These are phyloP conservation scores for Sarocladium brachiariae DNA, from an alignment of 2,329 filamentous ascomycete species.

Conservation along the genomic window DNA sequence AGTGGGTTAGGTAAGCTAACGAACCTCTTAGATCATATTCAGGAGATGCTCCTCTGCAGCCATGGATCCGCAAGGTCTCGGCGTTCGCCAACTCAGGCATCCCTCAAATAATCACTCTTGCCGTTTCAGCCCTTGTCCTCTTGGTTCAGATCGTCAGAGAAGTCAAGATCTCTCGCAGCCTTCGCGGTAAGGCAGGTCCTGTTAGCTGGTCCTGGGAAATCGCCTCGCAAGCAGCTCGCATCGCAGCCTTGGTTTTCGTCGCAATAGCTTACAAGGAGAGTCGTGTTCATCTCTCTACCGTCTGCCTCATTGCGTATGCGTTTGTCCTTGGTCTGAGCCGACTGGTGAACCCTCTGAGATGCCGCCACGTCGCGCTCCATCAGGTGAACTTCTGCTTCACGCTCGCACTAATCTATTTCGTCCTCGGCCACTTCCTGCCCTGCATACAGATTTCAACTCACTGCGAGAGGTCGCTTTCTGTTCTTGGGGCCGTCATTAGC, in stretches of 20 bases:
- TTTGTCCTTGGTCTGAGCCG: slow-evolving; percentile 38
- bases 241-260: slow-evolving; percentile 32
- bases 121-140: slow-evolving; percentile 28
- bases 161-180: slow-evolving; percentile 13
- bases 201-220: slow-evolving; percentile 37
- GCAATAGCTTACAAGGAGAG: slow-evolving; percentile 27
- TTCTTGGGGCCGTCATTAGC: slow-evolving; percentile 28
- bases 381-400: slow-evolving; percentile 41
- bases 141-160: not conserved
- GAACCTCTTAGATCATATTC: not conserved
- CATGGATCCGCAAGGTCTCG: slow-evolving; percentile 34
- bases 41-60: slow-evolving; percentile 10
- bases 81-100: slow-evolving; percentile 33
- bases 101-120: slow-evolving; percentile 30
- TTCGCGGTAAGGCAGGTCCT: slow-evolving; percentile 26
- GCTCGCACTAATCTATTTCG: slow-evolving; percentile 29
- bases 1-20: no score
- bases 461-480: slow-evolving; percentile 23
- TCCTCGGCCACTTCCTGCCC: slow-evolving; percentile 32
- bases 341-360: slow-evolving; percentile 32
- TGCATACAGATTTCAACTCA: slow-evolving; percentile 31
- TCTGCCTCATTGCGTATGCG: slow-evolving; percentile 30
- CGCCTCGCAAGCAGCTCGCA: slow-evolving; percentile 32
- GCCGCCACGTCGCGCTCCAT: slow-evolving; percentile 39
- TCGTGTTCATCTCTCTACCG: slow-evolving; percentile 29